These are phyloP conservation scores for Acmispon strigosus DNA, from an alignment of 306 rosid genomes.

Conservation along the genomic window DNA sequence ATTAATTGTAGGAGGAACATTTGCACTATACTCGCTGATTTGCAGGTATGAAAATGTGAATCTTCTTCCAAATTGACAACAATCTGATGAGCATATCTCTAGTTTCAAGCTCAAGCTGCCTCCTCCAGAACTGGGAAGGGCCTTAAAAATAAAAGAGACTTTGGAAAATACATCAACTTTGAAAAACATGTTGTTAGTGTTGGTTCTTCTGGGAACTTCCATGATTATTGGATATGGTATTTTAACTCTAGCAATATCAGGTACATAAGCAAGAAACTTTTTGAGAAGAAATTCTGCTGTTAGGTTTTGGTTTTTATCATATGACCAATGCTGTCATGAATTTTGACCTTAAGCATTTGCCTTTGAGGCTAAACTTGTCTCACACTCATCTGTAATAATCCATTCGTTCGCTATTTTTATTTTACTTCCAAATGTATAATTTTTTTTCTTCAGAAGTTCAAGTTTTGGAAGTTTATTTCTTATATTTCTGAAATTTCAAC, in stretches of 20 bases:
- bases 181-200: conserved; percentile 63
- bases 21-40: conserved; percentile 93
- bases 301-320: not conserved
- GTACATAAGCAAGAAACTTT: conserved; percentile 29
- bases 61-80: conserved; percentile 85
- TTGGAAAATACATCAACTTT: conserved; percentile 55
- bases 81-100: conserved; percentile 82
- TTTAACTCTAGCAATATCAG: conserved; percentile 94
- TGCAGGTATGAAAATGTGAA: conserved; percentile 88
- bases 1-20: conserved; percentile 79
- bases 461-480: no score
- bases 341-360: not conserved
- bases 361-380: not conserved
- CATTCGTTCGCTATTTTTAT: no score
- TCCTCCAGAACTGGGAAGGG: conserved; percentile 89
- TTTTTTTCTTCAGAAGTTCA: no score
- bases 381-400: no score
- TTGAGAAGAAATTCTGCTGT: not conserved
- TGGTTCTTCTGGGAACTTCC: conserved; percentile 92
- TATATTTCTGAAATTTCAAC: no score
- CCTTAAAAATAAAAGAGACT: conserved; percentile 63
- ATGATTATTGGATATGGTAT: conserved; percentile 97
- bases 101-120: conserved; percentile 89
- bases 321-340: not conserved
- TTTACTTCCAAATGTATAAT: no score